phyloP scores from a whole-genome alignment of 257 asterid species.

The Ophiorrhiza pumila region DNA sequence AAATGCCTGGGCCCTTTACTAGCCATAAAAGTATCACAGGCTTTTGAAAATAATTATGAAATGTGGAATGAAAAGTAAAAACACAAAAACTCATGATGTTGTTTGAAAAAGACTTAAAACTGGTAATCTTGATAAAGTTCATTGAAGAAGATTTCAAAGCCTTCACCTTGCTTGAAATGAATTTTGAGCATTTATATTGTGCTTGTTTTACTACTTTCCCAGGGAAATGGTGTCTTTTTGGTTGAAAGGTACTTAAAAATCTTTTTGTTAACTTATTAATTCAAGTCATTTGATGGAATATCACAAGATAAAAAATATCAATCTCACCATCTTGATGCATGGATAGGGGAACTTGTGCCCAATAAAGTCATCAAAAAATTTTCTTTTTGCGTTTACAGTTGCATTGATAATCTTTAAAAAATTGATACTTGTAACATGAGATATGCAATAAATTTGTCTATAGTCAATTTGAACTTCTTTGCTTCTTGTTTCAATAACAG shows the following conservation, averaged over 20 bases:
- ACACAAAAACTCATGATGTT: not conserved
- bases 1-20: too few species aligned
- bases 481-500: not conserved
- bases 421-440: not conserved
- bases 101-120: not conserved
- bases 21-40: too few species aligned
- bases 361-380: not conserved
- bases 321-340: not conserved
- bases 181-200: not conserved
- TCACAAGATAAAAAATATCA: not conserved
- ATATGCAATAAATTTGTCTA: not conserved
- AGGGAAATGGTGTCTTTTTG: not conserved
- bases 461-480: not conserved
- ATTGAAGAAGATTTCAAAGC: too few species aligned
- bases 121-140: not conserved
- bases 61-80: too few species aligned
- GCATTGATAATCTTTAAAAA: not conserved
- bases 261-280: too few species aligned
- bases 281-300: not conserved
- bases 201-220: not conserved
- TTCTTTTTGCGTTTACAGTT: not conserved
- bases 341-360: not conserved
- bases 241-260: too few species aligned
- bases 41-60: too few species aligned
- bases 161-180: not conserved